Percentiles rank a stretch among this genome's conserved stretches.
phyloP scores from a whole-genome alignment of 2,329 filamentous ascomycete genomes.

The Fusarium sp. region DNA sequence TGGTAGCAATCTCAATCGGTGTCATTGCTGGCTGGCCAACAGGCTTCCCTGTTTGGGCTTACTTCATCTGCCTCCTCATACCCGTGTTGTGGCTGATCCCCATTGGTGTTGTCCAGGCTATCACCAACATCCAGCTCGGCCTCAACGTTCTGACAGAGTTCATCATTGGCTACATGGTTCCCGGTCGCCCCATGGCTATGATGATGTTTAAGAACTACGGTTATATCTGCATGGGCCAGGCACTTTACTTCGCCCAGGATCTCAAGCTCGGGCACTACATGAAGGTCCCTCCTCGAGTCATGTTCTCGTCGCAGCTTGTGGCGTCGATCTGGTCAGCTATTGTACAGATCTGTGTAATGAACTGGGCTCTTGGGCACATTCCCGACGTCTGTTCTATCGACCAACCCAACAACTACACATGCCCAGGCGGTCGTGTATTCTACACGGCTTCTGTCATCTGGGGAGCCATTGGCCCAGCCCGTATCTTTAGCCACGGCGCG shows the following conservation, averaged over 20 bases:
- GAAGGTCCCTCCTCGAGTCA: conserved; percentile 70
- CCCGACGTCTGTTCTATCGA: conserved; percentile 67
- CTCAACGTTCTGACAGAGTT: conserved; percentile 80
- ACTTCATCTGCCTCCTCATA: conserved; percentile 67
- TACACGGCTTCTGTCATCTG: conserved; percentile 79
- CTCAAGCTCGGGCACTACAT: conserved; percentile 78
- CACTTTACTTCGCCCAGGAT: conserved; percentile 73
- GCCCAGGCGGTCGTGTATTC: conserved; percentile 65
- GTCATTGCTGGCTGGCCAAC: conserved; percentile 68
- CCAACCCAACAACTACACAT: conserved; percentile 68
- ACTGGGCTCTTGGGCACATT: conserved; percentile 73
- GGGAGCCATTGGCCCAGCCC: conserved; percentile 77
- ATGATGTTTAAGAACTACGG: conserved; percentile 84
- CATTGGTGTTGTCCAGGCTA: conserved; percentile 70
- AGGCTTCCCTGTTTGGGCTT: conserved; percentile 69
- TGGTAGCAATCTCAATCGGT: conserved; percentile 66
- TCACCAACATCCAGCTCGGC: conserved; percentile 72
- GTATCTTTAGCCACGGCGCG: conserved; percentile 73
- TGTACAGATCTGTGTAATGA: conserved; percentile 73
- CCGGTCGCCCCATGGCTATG: conserved; percentile 76
- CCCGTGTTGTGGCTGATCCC: conserved; percentile 70
- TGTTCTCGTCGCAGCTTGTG: conserved; percentile 70
- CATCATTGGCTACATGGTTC: conserved; percentile 78
- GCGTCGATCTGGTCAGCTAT: conserved; percentile 71
- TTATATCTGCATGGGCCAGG: conserved; percentile 75